Evolutionary conservation across 192 early-diverging fungal genomes (phyloP).

Genomic region (Pilaira anomala): DNA sequence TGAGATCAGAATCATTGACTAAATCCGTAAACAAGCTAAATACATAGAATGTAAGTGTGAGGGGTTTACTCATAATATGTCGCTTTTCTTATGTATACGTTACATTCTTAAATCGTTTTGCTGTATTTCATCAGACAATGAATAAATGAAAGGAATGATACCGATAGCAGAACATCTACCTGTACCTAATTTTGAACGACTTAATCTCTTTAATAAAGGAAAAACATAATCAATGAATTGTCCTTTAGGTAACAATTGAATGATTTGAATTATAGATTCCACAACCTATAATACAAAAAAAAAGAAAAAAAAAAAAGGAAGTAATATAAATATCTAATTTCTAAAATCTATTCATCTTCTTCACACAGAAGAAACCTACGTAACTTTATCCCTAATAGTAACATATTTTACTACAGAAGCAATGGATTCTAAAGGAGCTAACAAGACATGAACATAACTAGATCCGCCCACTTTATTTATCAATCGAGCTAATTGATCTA

Average conservation of each 20-base stretch:
- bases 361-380: no score
- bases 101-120: conserved; percentile 86
- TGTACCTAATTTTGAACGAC: conserved; percentile 95
- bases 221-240: conserved; percentile 89
- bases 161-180: conserved; percentile 89
- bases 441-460: conserved; percentile 76
- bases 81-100: not conserved
- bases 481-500: conserved; percentile 90
- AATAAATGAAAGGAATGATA: conserved; percentile 83
- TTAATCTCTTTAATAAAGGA: conserved; percentile 86
- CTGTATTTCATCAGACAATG: conserved; percentile 59
- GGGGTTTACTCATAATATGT: no score
- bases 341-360: conserved; percentile 2
- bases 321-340: not conserved
- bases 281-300: no score
- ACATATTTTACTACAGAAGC: conserved; percentile 95
- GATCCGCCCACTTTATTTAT: conserved; percentile 92
- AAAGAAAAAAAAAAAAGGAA: no score
- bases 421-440: conserved; percentile 89
- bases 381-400: conserved; percentile 96
- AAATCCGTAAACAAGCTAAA: conserved; percentile 77
- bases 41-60: conserved; percentile 4
- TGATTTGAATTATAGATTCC: conserved; percentile 86
- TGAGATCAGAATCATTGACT: conserved; percentile 90
- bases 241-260: conserved; percentile 59